These are phyloP conservation scores for Mallotus repandus DNA, from an alignment of 441 rosid species.

Conservation along the genomic window DNA sequence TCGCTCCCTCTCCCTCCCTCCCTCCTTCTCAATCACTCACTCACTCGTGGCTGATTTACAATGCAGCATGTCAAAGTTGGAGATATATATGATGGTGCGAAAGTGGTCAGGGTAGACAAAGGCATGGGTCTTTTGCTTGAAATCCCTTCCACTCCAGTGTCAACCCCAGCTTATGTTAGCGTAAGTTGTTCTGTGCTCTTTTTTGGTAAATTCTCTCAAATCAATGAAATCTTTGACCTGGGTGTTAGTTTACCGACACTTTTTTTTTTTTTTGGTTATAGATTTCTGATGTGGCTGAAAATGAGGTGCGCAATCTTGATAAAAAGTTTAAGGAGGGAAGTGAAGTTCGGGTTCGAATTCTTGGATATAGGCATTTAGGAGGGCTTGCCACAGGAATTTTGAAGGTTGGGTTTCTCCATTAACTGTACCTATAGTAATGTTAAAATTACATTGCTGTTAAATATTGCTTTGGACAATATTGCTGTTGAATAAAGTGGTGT, in stretches of 20 bases:
- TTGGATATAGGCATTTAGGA: slow-evolving; percentile 83
- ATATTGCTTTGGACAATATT: not conserved
- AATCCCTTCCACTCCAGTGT: slow-evolving; percentile 64
- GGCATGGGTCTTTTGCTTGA: slow-evolving; percentile 88
- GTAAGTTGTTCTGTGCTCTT: slow-evolving; percentile 46
- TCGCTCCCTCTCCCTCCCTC: no score
- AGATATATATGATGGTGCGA: slow-evolving; percentile 76
- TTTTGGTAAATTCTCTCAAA: slow-evolving; percentile 19
- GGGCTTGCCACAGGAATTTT: slow-evolving; percentile 86
- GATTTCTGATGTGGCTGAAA: slow-evolving; percentile 87
- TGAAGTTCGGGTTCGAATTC: slow-evolving; percentile 79
- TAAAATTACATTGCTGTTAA: not conserved
- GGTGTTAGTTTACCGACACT: slow-evolving; percentile 24
- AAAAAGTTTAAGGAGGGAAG: slow-evolving; percentile 83
- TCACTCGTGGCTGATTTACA: slow-evolving; percentile 23
- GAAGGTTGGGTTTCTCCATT: slow-evolving; percentile 56
- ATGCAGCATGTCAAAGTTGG: slow-evolving; percentile 76
- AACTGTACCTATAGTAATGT: not conserved
- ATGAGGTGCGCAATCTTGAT: slow-evolving; percentile 74
- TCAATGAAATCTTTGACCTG: slow-evolving; percentile 19
- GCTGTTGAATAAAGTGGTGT: slow-evolving; percentile 5
- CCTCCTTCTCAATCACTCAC: not conserved
- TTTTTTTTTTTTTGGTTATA: slow-evolving; percentile 27
- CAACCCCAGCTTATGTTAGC: slow-evolving; percentile 77
- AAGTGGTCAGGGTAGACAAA: slow-evolving; percentile 84